These are phyloP conservation scores for Jasminum sambac DNA, from an alignment of 257 asterid species.

Conservation along the genomic window DNA sequence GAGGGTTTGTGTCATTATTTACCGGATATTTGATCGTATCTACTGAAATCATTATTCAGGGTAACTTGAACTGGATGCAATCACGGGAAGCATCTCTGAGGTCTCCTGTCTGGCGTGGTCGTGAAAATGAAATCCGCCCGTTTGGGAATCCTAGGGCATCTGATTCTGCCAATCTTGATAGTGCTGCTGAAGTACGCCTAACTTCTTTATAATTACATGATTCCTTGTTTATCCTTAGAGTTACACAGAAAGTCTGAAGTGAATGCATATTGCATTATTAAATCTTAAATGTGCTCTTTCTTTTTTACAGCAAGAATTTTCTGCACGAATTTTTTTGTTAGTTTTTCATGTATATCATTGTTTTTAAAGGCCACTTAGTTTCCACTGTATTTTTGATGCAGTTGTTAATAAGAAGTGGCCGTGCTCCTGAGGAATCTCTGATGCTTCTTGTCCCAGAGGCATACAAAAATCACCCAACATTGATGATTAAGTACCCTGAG, in stretches of 20 bases:
- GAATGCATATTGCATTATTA: neutral
- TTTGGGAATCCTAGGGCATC: constrained; percentile 97
- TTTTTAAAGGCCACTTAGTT: constrained; percentile 21
- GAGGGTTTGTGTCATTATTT: constrained; percentile 16
- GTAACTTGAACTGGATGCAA: constrained; percentile 99
- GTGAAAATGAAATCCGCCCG: constrained; percentile 95
- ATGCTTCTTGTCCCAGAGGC: constrained; percentile 99
- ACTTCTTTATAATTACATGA: constrained; percentile 15
- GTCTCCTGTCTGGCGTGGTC: constrained; percentile 97
- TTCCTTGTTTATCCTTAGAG: constrained; percentile 10
- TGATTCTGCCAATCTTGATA: constrained; percentile 98
- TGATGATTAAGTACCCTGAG: constrained; percentile 91
- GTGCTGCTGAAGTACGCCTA: constrained; percentile 87
- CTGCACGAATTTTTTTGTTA: neutral
- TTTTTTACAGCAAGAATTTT: neutral
- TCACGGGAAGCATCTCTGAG: constrained; percentile 91
- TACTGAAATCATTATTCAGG: constrained; percentile 47
- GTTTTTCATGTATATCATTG: neutral
- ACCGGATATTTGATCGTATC: constrained; percentile 23
- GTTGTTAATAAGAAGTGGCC: constrained; percentile 96
- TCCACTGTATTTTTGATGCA: constrained; percentile 34
- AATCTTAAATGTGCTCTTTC: neutral
- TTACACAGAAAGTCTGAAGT: constrained; percentile 13
- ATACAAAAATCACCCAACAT: constrained; percentile 92
- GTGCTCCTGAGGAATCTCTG: constrained; percentile 90